Percentiles rank a stretch among this genome's conserved stretches.
Evolutionary conservation across 345 rosid species (phyloP).

Genomic region (Acer campestre): DNA sequence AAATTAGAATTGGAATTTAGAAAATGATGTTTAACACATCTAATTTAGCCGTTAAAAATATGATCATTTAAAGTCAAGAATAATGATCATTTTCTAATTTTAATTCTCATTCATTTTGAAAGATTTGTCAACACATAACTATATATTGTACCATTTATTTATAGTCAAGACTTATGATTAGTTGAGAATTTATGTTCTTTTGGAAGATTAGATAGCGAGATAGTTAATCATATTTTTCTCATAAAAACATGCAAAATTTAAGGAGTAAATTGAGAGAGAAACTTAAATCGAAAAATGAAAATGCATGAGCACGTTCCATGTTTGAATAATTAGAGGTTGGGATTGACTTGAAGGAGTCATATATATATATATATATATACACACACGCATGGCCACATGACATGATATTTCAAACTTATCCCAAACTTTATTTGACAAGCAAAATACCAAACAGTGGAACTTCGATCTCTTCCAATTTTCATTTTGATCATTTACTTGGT

Average conservation of each 20-base stretch:
- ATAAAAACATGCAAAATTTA: not conserved
- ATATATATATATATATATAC: not conserved
- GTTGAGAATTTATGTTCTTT: too few relatives aligned
- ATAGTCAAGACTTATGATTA: too few relatives aligned
- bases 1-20: too few relatives aligned
- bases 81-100: too few relatives aligned
- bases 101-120: too few relatives aligned
- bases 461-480: not conserved
- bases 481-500: not conserved
- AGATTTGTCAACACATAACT: too few relatives aligned
- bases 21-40: too few relatives aligned
- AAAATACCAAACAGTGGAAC: not conserved
- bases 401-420: conserved; percentile 1
- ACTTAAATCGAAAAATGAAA: not conserved
- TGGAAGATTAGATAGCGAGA: not conserved
- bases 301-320: not conserved
- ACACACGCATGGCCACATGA: not conserved
- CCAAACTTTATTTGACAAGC: conserved; percentile 18
- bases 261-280: conserved; percentile 8
- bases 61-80: too few relatives aligned
- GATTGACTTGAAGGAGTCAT: too few relatives aligned
- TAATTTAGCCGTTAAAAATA: too few relatives aligned
- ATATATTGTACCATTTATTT: too few relatives aligned
- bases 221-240: not conserved
- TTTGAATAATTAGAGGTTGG: not conserved